Base-by-base conservation (phyloP, 106 monocot genomes). In the Platanthera zijinensis region DNA sequence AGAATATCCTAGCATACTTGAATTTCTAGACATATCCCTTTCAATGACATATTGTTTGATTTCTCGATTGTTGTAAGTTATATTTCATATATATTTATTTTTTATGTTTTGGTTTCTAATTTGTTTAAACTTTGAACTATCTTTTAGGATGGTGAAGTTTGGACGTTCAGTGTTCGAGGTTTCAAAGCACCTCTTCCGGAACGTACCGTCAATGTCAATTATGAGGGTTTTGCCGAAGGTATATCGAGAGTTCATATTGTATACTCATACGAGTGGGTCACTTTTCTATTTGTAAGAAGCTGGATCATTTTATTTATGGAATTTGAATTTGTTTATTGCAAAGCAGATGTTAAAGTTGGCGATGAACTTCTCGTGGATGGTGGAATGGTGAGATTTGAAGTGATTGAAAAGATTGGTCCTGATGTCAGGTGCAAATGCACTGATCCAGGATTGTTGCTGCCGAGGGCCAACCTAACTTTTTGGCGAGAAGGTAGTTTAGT, bases 211-310 rank as follows among this genome's bases (percentile, higher is more conserved):
- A 84, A 77, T 83, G 97, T 99, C 49, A 99, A 90, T 75, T 94
- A 99, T 75, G 97, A 90, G 57, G 97, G 97, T 50, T 99, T 99
- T 84, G 91, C 97, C 66, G 97, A 99, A 93, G 97, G 97, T 96
- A 57, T 14, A 64, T 50, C 69, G 15, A 61, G 32, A 39, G 0
- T 2, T 39, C 39, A 39, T 39, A 10, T 13, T 66, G 11, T 66
- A 0, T 10, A 66, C 59, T 61, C 21, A 61, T 21, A 61, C 14
- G 28, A 32, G 5, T 39, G 28, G 10, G 4, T 66, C 32, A 7
- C 32, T 66, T 66, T 66, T 66, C 9, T 66, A 32, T 66, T 32
- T 12, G 30, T 10, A 66, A 30, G 56, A 32, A 11, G 32, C 32
- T 12, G 3, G 0, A 5, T 18, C 11, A 66, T 66, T 62, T 62